These are phyloP conservation scores for Plasmodium falciparum DNA, from an alignment of 169 alveolate genomes.

Conservation along the genomic window DNA sequence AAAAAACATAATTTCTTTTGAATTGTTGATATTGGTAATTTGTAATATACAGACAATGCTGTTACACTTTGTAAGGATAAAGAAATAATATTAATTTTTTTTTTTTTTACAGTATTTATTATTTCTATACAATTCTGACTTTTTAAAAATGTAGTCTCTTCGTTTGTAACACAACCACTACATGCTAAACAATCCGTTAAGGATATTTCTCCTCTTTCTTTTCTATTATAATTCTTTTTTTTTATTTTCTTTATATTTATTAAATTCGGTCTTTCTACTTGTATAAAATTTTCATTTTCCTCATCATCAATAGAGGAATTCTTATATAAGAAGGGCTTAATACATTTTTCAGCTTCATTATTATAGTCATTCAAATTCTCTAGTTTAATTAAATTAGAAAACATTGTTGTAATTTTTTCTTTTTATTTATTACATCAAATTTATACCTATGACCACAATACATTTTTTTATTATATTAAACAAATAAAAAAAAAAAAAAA, in stretches of 20 bases:
- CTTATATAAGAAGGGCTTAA: constrained; percentile 82
- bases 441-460: neutral
- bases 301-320: constrained; percentile 15
- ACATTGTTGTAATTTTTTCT: constrained; percentile 59
- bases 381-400: constrained; percentile 86
- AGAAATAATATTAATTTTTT: constrained; percentile 79
- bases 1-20: constrained; percentile 78
- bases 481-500: neutral
- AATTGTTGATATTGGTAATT: constrained; percentile 52
- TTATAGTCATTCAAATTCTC: constrained; percentile 88
- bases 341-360: constrained; percentile 89
- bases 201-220: constrained; percentile 50
- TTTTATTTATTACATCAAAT: neutral
- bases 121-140: constrained; percentile 88
- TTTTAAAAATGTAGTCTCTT: constrained; percentile 90
- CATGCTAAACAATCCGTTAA: constrained; percentile 93
- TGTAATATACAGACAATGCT: constrained; percentile 82
- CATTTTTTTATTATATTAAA: neutral
- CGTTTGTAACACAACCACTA: constrained; percentile 94
- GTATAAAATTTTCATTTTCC: constrained; percentile 39
- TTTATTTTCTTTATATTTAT: constrained; percentile 34
- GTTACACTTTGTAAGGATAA: constrained; percentile 89
- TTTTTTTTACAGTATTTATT: constrained; percentile 65
- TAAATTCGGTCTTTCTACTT: constrained; percentile 28
- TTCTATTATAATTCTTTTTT: constrained; percentile 21